These are phyloP conservation scores for Suhomyces emberorum DNA, from an alignment of 805 yeast species.

Conservation along the genomic window DNA sequence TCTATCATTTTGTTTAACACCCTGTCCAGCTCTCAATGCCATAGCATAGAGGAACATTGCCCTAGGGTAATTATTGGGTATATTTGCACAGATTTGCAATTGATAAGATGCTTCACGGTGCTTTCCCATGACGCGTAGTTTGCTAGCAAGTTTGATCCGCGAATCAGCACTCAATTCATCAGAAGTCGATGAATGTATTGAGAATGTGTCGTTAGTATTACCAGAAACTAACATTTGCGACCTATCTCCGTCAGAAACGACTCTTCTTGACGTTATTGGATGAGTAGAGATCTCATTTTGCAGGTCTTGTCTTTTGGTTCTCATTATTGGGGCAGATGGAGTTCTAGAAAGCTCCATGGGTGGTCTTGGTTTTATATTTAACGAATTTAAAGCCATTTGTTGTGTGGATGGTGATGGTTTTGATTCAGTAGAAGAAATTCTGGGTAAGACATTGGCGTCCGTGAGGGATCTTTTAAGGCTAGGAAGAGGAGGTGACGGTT, in stretches of 20 bases:
- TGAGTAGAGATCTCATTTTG: neutral
- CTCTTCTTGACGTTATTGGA: conserved; percentile 9
- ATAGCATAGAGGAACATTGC: conserved; percentile 71
- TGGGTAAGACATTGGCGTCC: neutral
- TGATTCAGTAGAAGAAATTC: neutral
- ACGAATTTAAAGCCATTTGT: neutral
- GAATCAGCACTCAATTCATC: conserved; percentile 20
- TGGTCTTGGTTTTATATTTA: neutral
- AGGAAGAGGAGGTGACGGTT: conserved; percentile 1
- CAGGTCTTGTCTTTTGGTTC: neutral
- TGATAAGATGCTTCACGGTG: conserved; percentile 68
- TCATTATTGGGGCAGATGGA: conserved; percentile 8
- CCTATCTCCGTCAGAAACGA: conserved; percentile 9
- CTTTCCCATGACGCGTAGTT: conserved; percentile 54
- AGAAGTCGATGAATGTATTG: neutral
- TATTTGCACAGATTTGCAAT: conserved; percentile 58
- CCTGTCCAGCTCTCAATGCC: conserved; percentile 66
- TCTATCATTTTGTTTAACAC: conserved; percentile 53
- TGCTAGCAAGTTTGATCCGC: conserved; percentile 43
- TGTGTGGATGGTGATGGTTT: conserved; percentile 6
- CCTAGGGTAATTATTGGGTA: conserved; percentile 50
- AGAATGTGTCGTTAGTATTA: neutral
- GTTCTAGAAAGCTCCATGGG: conserved; percentile 3
- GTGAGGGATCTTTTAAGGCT: conserved; percentile 5
- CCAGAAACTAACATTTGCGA: neutral